Conservation (phyloP, 148 eudicot species). For the Rhododendron williamsianum region DNA sequence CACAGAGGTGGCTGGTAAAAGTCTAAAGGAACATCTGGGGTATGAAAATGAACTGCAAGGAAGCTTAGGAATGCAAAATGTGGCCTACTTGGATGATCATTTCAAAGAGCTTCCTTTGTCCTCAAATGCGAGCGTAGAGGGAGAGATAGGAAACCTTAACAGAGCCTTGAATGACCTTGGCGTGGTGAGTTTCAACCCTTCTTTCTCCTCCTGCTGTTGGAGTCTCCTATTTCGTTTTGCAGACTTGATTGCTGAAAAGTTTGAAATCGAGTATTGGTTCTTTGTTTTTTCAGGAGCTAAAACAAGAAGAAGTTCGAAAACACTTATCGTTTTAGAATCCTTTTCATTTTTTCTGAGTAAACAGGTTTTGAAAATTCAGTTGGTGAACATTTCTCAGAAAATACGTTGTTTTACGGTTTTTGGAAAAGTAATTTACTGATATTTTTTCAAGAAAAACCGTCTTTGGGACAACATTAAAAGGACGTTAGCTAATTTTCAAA, state of each 20-base stretch:
- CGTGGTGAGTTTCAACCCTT: slow-evolving; percentile 44
- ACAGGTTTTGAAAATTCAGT: not conserved
- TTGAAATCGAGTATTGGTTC: not conserved
- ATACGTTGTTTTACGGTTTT: not conserved
- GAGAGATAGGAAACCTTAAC: slow-evolving; percentile 21
- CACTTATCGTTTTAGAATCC: not conserved
- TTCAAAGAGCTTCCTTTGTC: slow-evolving; percentile 60
- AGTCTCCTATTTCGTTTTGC: not conserved
- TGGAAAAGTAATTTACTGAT: not conserved
- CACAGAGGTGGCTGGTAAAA: slow-evolving; percentile 32
- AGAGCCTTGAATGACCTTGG: slow-evolving; percentile 61
- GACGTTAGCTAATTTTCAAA: not conserved
- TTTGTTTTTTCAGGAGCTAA: not conserved
- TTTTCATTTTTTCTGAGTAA: not conserved
- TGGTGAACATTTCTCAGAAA: not conserved
- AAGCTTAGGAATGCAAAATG: slow-evolving; percentile 40
- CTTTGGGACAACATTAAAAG: not conserved
- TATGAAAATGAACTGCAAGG: slow-evolving; percentile 49
- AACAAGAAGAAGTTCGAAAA: not conserved
- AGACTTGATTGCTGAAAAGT: not conserved
- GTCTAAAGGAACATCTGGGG: slow-evolving; percentile 47
- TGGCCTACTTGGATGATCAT: slow-evolving; percentile 37
- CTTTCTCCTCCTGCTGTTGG: not conserved
- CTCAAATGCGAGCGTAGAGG: slow-evolving; percentile 16
- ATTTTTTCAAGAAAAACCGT: not conserved